Conservation (phyloP, 805 yeast species). For the Pichia membranifaciens region DNA sequence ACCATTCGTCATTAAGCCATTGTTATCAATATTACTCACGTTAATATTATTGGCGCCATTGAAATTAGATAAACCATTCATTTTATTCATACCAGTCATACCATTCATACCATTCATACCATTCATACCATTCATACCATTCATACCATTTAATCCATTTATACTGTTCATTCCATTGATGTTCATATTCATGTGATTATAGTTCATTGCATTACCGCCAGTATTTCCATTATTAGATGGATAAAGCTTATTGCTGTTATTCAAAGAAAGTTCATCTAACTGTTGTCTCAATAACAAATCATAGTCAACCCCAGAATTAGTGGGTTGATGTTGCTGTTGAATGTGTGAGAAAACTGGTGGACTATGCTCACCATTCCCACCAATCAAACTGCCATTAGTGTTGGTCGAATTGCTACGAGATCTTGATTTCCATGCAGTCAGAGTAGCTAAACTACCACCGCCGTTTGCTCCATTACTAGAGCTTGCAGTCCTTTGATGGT, state of each 20-base stretch:
- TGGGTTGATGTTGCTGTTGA: constrained; percentile 2
- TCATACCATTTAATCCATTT: background rate
- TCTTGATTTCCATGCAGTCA: constrained; percentile 10
- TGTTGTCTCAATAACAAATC: constrained; percentile 27
- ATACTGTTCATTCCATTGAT: background rate
- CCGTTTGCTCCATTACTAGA: constrained; percentile 8
- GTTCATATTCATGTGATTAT: background rate
- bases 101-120: constrained; percentile 1
- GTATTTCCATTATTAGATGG: background rate
- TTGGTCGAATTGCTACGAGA: constrained; percentile 12
- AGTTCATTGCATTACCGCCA: background rate
- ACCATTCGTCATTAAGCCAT: background rate
- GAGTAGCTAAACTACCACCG: constrained; percentile 8
- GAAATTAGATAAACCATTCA: background rate
- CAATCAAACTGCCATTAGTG: constrained; percentile 10
- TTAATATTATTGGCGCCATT: background rate
- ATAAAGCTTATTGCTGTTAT: constrained; percentile 2
- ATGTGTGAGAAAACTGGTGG: constrained; percentile 7
- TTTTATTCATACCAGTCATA: background rate
- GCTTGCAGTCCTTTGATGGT: constrained; percentile 25
- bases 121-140: background rate
- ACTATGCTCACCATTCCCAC: constrained; percentile 18
- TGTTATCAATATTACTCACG: background rate
- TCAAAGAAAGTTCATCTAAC: constrained; percentile 25
- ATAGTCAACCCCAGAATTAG: constrained; percentile 17